Base-by-base conservation (phyloP, 2,329 filamentous ascomycete species). In the Ophiostoma ulmi region DNA sequence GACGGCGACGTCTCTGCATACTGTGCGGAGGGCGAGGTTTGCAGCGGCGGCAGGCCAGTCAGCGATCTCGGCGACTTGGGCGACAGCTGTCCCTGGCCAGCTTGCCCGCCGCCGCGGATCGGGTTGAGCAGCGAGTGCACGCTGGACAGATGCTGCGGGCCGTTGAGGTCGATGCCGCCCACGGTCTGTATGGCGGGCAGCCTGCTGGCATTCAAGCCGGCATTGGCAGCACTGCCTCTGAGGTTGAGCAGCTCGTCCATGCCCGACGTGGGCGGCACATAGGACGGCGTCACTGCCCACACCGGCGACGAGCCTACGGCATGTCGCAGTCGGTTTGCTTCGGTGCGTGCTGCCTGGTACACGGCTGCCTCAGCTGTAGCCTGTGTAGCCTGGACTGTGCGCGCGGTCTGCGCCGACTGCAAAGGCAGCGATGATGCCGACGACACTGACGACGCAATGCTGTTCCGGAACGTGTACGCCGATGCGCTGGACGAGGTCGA, bases 51-150 rank as follows among this genome's bases (percentile, higher is more conserved):
- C 14, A 38, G 31, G 6, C 31, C 61, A 20, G 36, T 20, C 36
- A 26, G 63, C 36, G 20, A n/a, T 11, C 20, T 22, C n/a, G 63
- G 65, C 44, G 22, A 39, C 64, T 22, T 71, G 55, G 52, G 68
- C 35, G 31, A 69, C 20, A 65, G 36, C 35, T 65, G 36, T 22
- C 63, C 35, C 13, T 36, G 58, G 36, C 63, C 14, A 10, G 14
- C 17, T 26, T 26, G 52, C 10, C 52, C 22, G 31, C 61, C 35
- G 20, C 63, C 63, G 36, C 63, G 70, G 22, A 69, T 69, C 2
- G 68, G 72, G 31, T 73, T 73, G 22, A 73, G 70, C 61, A 73
- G 70, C 14, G 72, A 64, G 68, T 48, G 20, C 26, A 72, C 70
- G 22, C 70, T 70, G 10, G 69, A 69, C 26, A 70, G 67, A 38